phyloP scores from a whole-genome alignment of 2,329 filamentous ascomycete genomes.

The Thielaviopsis populi region DNA sequence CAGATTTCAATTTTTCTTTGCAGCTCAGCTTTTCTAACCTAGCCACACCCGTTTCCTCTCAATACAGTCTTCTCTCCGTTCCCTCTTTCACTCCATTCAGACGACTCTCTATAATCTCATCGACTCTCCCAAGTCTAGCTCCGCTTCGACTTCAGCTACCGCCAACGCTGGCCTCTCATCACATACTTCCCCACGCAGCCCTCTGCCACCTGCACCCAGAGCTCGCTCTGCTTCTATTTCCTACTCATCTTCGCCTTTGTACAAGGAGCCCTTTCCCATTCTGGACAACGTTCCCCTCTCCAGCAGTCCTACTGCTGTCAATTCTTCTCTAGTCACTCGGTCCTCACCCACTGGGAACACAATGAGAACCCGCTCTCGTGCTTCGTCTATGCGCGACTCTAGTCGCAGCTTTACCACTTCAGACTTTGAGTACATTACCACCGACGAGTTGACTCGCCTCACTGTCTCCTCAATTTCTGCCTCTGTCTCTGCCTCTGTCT shows the following conservation, averaged over 20 bases:
- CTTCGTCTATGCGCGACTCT: conserved; percentile 11
- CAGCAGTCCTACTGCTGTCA: neutral
- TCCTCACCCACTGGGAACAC: neutral
- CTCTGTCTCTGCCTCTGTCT: neutral
- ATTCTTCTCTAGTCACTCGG: neutral
- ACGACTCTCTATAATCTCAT: neutral
- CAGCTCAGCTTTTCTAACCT: neutral
- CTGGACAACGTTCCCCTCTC: neutral
- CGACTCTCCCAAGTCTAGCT: neutral
- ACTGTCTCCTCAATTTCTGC: neutral
- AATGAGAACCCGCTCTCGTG: conserved; percentile 9
- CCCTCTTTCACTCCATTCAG: conserved; percentile 11
- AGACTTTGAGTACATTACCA: conserved; percentile 14
- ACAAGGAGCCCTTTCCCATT: neutral
- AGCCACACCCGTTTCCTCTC: neutral
- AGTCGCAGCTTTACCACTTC: conserved; percentile 3
- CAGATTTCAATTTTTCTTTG: neutral
- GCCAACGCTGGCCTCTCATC: neutral
- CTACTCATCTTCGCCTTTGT: neutral
- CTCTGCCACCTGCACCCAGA: conserved; percentile 6
- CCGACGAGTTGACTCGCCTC: conserved; percentile 5
- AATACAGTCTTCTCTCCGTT: conserved; percentile 9
- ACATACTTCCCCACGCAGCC: neutral
- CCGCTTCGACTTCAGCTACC: neutral
- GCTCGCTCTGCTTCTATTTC: conserved; percentile 11